Conservation (phyloP, 768 basidiomycete species). For the Podaxis mareebaensis region DNA sequence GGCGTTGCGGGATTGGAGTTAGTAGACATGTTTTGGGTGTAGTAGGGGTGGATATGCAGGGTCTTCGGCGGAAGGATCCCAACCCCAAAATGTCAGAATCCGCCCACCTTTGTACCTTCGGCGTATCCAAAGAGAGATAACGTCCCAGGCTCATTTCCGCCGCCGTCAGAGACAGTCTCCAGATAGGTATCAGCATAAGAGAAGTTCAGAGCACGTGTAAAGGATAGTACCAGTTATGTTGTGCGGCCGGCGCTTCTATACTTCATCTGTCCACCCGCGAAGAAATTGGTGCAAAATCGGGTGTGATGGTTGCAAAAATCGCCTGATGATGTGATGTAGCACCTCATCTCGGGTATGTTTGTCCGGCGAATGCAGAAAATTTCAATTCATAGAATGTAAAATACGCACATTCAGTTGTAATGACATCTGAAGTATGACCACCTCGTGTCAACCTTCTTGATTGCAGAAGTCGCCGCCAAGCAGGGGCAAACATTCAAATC, state of each 20-base stretch:
- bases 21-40: neutral
- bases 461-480: constrained; percentile 1
- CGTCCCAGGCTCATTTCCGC: constrained; percentile 16
- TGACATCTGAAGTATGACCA: neutral
- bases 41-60: neutral
- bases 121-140: neutral
- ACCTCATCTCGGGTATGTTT: neutral
- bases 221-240: neutral
- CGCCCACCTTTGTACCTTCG: constrained; percentile 6
- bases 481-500: constrained; percentile 7
- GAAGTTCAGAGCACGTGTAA: constrained; percentile 3
- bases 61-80: constrained; percentile 4
- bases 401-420: neutral
- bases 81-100: neutral
- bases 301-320: neutral
- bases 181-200: constrained; percentile 7
- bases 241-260: neutral
- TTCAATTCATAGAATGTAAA: neutral
- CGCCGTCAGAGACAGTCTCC: constrained; percentile 6
- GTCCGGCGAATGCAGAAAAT: neutral
- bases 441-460: constrained; percentile 5
- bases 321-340: neutral
- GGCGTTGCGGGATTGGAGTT: neutral
- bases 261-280: neutral
- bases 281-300: neutral